Base-by-base conservation (phyloP, 2,329 filamentous ascomycete genomes). In the Blastomyces silverae region DNA sequence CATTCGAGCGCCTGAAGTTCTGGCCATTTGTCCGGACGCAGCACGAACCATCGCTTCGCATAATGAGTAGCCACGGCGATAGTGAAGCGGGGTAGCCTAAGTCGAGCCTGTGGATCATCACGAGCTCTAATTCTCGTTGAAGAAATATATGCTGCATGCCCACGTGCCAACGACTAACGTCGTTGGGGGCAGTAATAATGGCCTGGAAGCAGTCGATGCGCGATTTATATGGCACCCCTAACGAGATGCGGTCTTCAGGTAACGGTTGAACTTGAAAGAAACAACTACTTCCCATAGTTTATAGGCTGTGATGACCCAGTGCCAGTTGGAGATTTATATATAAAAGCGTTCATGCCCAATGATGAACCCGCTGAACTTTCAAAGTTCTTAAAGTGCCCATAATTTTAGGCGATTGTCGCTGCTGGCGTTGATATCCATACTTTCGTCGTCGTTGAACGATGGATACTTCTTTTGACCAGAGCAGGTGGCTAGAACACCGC, bases 401-500 rank as follows among this genome's bases (percentile, higher is more conserved):
- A 80, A 71, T 66, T 75, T 79, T 59, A 80, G 64, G 55, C 37
- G 34, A 37, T 3, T 42, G 20, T 50, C 37, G 17, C 4, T 17
- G 13, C 22, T n/a, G 5, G 13, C 2, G 10, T 56, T 37, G 11
- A 15, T 7, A 13, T 28, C 63, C n/a, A 66, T 65, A 13, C 34
- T 60, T 4, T 63, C 55, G n/a, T 58, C 65, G 6, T 44, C 61
- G 28, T 65, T 50, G 62, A 72, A 68, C 11, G 70, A 56, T 25
- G 67, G 64, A 50, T 70, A 71, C 50, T 70, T 69, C 63, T 73
- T 73, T 64, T 81, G 78, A 15, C 82, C 83, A 42, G 81, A 82
- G 65, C 78, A 80, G 0, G 81, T 84, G 13, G 79, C 83, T 65
- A 81, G 69, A 20, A 84, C 76, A 52, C 73, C 75, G 8, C 80